A percentile compares a stretch with the other conserved stretches of the same genome.
Evolutionary conservation across 2,329 filamentous ascomycete genomes (phyloP).

Genomic region (Allantophomopsis cytisporea): DNA sequence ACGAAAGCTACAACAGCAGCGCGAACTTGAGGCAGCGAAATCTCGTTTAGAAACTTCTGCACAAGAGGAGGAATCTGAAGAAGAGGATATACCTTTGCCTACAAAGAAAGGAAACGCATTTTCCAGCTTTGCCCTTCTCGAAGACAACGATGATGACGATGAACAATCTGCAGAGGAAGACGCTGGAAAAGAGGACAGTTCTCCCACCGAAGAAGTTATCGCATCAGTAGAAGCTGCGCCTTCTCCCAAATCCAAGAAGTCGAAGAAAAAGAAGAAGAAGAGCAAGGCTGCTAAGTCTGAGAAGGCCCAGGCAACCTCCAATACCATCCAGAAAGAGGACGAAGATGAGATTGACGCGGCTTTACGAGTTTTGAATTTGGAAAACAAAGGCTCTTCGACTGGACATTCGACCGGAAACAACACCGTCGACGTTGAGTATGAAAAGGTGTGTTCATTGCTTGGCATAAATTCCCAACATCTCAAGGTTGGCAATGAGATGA

Average conservation of each 20-base stretch:
- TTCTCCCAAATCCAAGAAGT: slow-evolving; percentile 37
- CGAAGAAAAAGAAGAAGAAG: slow-evolving; percentile 42
- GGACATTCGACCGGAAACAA: slow-evolving; percentile 3
- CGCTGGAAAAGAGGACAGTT: slow-evolving; percentile 17
- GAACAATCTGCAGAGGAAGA: slow-evolving; percentile 19
- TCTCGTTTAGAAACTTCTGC: slow-evolving; percentile 6
- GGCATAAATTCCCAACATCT: slow-evolving; percentile 58
- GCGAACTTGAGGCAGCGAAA: slow-evolving; percentile 15
- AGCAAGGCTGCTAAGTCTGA: slow-evolving; percentile 13
- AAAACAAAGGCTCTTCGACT: slow-evolving; percentile 8
- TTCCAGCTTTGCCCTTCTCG: slow-evolving; percentile 32
- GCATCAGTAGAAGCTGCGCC: slow-evolving; percentile 15
- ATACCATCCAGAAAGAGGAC: slow-evolving; percentile 8
- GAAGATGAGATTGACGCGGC: slow-evolving; percentile 54
- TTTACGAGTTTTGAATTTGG: slow-evolving; percentile 41
- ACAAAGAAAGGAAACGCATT: slow-evolving; percentile 35
- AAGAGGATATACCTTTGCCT: slow-evolving; percentile 12
- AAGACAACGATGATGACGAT: slow-evolving; percentile 23
- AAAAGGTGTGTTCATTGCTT: slow-evolving; percentile 37
- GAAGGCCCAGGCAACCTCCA: background rate
- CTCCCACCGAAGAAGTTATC: slow-evolving; percentile 13
- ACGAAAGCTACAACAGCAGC: slow-evolving; percentile 19
- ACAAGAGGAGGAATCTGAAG: slow-evolving; percentile 14
- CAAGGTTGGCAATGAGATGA: slow-evolving; percentile 87
- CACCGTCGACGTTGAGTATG: slow-evolving; percentile 21